A percentile compares a stretch with the other conserved stretches of the same genome.
phyloP scores from a whole-genome alignment of 441 rosid genomes.

The Arabidopsis lyrata region DNA sequence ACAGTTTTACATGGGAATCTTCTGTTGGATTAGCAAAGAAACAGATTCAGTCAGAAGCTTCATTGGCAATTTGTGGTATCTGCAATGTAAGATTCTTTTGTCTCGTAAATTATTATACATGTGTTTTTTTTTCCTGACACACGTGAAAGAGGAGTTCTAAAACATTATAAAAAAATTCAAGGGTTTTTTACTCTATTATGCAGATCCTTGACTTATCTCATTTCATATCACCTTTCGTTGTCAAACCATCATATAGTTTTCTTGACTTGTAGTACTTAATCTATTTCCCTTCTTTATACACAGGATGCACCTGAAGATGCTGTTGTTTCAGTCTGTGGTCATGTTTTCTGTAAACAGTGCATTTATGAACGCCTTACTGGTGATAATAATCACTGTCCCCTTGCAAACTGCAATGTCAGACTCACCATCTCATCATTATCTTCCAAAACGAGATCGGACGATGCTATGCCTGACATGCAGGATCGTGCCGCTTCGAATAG shows the following conservation, averaged over 20 bases:
- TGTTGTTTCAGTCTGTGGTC: constrained; percentile 78
- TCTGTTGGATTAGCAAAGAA: constrained; percentile 66
- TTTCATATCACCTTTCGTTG: not conserved
- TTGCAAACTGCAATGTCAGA: constrained; percentile 60
- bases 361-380: constrained; percentile 71
- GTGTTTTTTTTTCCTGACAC: constrained; percentile 6
- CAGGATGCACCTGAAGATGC: constrained; percentile 96
- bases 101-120: not conserved
- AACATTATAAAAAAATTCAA: not conserved
- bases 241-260: not conserved
- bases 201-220: constrained; percentile 23
- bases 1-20: constrained; percentile 56
- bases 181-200: not conserved
- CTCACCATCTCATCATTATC: constrained; percentile 60
- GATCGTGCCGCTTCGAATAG: constrained; percentile 49
- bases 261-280: constrained; percentile 16
- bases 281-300: constrained; percentile 16
- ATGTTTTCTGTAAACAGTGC: constrained; percentile 93
- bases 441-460: constrained; percentile 56
- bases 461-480: constrained; percentile 42
- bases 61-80: constrained; percentile 83
- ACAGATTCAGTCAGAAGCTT: constrained; percentile 65
- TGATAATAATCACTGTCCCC: constrained; percentile 73
- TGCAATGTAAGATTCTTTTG: constrained; percentile 67
- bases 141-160: constrained; percentile 11